Evolutionary conservation across 345 rosid genomes (phyloP).

Genomic region (Bruguiera parviflora): DNA sequence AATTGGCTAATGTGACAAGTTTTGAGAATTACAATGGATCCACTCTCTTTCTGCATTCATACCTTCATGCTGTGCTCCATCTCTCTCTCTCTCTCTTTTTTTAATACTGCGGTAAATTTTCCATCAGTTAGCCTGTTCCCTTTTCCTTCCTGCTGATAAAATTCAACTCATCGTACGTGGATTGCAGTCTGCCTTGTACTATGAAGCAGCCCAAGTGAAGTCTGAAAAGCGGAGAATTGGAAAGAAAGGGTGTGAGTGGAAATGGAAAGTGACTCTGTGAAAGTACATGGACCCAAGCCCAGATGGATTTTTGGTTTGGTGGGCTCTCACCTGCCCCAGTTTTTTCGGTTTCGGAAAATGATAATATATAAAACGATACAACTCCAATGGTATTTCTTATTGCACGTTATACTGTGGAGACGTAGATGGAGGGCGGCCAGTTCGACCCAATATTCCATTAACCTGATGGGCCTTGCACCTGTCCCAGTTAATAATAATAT

Average conservation of each 20-base stretch:
- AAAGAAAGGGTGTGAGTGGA: neutral
- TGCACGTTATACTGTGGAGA: neutral
- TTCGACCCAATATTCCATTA: neutral
- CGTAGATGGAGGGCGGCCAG: neutral
- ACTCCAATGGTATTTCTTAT: too few relatives aligned
- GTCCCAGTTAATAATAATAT: conserved; percentile 5
- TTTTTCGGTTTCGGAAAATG: neutral
- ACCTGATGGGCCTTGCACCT: too few relatives aligned
- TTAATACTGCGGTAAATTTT: neutral
- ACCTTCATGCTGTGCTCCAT: neutral
- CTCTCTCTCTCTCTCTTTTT: neutral
- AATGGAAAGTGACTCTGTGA: neutral
- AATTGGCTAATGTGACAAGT: too few relatives aligned
- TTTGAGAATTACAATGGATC: too few relatives aligned
- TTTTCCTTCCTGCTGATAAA: too few relatives aligned
- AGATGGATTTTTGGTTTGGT: conserved; percentile 5
- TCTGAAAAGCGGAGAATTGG: too few relatives aligned
- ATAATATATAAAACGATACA: too few relatives aligned
- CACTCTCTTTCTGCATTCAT: too few relatives aligned
- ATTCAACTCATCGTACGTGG: too few relatives aligned
- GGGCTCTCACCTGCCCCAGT: neutral
- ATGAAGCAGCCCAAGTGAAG: too few relatives aligned
- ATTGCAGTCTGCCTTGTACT: too few relatives aligned
- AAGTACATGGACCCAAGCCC: neutral
- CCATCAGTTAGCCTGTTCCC: too few relatives aligned